A percentile compares a stretch with the other conserved stretches of the same genome.
Evolutionary conservation across 2,329 filamentous ascomycete species (phyloP).

Genomic region (Scolecobasidium constrictum): DNA sequence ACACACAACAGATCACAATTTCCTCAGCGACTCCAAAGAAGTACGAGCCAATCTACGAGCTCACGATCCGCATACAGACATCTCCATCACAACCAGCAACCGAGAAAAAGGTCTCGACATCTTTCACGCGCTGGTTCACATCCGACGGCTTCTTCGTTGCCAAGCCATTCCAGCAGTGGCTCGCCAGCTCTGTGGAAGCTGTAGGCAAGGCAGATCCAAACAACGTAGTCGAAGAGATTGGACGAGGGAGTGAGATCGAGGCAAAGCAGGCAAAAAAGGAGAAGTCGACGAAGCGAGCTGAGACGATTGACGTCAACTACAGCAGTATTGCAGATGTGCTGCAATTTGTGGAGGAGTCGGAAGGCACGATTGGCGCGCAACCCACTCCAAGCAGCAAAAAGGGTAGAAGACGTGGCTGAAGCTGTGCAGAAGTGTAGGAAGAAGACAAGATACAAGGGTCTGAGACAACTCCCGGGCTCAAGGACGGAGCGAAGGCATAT

Average conservation of each 20-base stretch:
- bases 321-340: conserved; percentile 17
- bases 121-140: conserved; percentile 66
- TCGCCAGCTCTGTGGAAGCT: conserved; percentile 55
- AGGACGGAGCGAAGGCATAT: too few relatives aligned
- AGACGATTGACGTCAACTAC: conserved; percentile 2
- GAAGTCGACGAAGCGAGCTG: too few relatives aligned
- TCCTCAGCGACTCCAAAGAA: conserved; percentile 59
- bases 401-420: conserved; percentile 18
- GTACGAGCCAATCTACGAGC: conserved; percentile 68
- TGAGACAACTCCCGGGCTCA: too few relatives aligned
- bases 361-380: conserved; percentile 15
- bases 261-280: not conserved
- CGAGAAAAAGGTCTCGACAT: conserved; percentile 42
- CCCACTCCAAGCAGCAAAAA: conserved; percentile 18
- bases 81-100: conserved; percentile 14
- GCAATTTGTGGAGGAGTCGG: conserved; percentile 17
- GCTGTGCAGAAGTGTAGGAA: not conserved
- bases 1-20: conserved; percentile 53
- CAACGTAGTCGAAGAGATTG: conserved; percentile 28
- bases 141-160: conserved; percentile 64
- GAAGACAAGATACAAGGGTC: too few relatives aligned
- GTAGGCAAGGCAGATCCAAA: conserved; percentile 56
- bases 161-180: conserved; percentile 66
- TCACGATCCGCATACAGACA: conserved; percentile 50
- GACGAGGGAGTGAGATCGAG: conserved; percentile 1